phyloP scores from a whole-genome alignment of 2,329 filamentous ascomycete species.

The Trichoderma sp. region DNA sequence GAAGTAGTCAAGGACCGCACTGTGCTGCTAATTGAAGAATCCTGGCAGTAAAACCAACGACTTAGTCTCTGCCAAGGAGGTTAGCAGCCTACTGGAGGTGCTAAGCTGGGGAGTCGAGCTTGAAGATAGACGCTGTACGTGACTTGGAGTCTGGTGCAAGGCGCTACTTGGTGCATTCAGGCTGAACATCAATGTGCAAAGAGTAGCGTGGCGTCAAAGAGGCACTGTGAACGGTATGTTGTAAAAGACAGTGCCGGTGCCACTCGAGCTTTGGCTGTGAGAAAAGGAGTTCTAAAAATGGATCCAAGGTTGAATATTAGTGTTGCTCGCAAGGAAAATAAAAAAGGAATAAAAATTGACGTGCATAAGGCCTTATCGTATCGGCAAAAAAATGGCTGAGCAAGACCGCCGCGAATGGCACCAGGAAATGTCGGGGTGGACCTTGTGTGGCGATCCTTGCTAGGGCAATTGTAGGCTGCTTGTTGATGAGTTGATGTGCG shows the following conservation, averaged over 20 bases:
- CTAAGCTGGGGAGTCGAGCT: background rate
- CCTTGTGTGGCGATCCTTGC: background rate
- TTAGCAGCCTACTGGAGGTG: background rate
- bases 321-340: background rate
- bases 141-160: background rate
- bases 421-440: background rate
- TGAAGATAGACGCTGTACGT: background rate
- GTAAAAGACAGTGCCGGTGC: background rate
- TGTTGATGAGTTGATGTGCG: background rate
- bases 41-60: background rate
- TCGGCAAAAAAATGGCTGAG: background rate
- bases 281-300: constrained; percentile 1
- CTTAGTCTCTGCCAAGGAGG: background rate
- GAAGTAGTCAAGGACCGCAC: background rate
- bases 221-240: background rate
- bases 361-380: constrained; percentile 16
- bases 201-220: background rate
- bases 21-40: background rate
- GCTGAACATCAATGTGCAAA: background rate
- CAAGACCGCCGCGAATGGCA: background rate
- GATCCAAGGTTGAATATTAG: background rate
- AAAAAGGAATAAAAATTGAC: background rate
- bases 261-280: background rate
- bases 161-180: background rate
- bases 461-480: background rate